Conservation (phyloP, 2,329 filamentous ascomycete species). For the Waltergamsia citrina region DNA sequence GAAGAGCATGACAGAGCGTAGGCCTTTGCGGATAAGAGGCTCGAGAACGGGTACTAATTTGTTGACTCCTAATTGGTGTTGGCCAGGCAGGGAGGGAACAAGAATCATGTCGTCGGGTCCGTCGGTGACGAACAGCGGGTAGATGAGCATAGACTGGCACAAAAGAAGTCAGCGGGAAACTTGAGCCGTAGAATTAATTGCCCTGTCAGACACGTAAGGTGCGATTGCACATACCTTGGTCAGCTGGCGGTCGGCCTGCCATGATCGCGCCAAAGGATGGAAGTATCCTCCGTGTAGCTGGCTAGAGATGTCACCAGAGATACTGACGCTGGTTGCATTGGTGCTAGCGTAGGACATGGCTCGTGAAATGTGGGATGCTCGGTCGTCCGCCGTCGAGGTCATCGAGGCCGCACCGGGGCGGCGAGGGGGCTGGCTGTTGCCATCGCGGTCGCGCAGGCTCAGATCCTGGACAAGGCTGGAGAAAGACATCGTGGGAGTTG, state of each 20-base stretch:
- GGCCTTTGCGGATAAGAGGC: constrained; percentile 79
- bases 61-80: constrained; percentile 81
- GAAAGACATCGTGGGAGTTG: constrained; percentile 45
- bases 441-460: constrained; percentile 52
- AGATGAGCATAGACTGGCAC: constrained; percentile 89
- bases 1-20: constrained; percentile 90
- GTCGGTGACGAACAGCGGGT: constrained; percentile 93
- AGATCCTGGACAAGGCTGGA: constrained; percentile 59
- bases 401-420: constrained; percentile 34
- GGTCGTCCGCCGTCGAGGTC: constrained; percentile 49
- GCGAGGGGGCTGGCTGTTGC: constrained; percentile 28
- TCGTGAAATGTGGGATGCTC: constrained; percentile 50
- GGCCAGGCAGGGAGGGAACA: constrained; percentile 85
- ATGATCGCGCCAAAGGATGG: constrained; percentile 68
- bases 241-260: constrained; percentile 77
- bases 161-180: not conserved
- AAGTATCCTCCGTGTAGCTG: constrained; percentile 78
- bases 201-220: no score
- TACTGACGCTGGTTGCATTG: constrained; percentile 59
- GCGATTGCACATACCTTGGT: constrained; percentile 56
- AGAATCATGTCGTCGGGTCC: constrained; percentile 83
- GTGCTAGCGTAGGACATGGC: constrained; percentile 60
- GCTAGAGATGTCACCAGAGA: constrained; percentile 67
- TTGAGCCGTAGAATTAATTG: no score
- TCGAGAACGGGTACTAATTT: constrained; percentile 76